Percentiles rank a stretch among this genome's conserved stretches.
phyloP scores from a whole-genome alignment of 208 protist genomes.

The Leishmania lainsoni region DNA sequence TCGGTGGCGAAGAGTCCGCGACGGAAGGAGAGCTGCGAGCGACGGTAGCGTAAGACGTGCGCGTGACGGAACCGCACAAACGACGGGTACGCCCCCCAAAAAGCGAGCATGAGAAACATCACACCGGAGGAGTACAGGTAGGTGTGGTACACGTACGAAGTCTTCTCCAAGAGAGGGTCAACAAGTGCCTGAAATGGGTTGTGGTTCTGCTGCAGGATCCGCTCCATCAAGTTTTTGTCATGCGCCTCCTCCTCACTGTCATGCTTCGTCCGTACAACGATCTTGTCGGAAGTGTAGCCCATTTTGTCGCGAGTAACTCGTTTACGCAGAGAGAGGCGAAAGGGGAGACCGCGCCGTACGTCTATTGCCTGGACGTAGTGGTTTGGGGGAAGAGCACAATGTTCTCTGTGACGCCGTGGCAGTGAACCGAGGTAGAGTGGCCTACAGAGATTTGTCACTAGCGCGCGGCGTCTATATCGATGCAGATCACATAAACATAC shows the following conservation, averaged over 20 bases:
- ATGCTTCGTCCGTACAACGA: slow-evolving; percentile 40
- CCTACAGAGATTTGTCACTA: background rate
- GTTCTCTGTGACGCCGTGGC: background rate
- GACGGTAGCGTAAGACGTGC: slow-evolving; percentile 60
- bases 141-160: slow-evolving; percentile 40
- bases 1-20: slow-evolving; percentile 65
- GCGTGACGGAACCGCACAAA: slow-evolving; percentile 72
- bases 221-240: slow-evolving; percentile 44
- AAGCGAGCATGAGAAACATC: slow-evolving; percentile 47
- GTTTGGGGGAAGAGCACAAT: no score
- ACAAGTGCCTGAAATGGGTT: slow-evolving; percentile 61
- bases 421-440: background rate
- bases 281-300: slow-evolving; percentile 7
- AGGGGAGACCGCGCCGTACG: background rate
- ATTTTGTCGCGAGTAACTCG: background rate
- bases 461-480: background rate
- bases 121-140: slow-evolving; percentile 78
- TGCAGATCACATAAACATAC: background rate
- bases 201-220: slow-evolving; percentile 43
- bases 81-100: slow-evolving; percentile 67
- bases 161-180: slow-evolving; percentile 28
- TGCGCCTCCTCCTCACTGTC: slow-evolving; percentile 54
- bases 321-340: background rate
- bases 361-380: background rate
- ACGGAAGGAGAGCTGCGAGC: slow-evolving; percentile 51